phyloP scores from a whole-genome alignment of 2,329 filamentous ascomycete genomes.

The Laburnicola sp. region DNA sequence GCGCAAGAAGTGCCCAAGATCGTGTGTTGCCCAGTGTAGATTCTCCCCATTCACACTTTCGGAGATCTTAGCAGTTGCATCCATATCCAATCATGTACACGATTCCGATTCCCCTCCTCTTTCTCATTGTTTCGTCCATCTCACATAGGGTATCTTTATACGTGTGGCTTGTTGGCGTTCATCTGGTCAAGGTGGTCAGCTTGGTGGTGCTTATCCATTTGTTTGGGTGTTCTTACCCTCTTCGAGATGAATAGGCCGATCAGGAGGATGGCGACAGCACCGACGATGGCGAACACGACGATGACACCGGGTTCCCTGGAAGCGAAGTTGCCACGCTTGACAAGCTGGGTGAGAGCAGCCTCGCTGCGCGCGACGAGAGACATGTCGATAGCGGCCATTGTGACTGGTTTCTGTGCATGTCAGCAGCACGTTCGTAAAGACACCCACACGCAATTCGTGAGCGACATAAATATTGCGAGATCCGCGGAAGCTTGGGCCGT shows the following conservation, averaged over 20 bases:
- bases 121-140: background rate
- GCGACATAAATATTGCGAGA: background rate
- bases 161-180: slow-evolving; percentile 9
- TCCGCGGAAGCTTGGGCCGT: slow-evolving; percentile 14
- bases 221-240: slow-evolving; percentile 36
- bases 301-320: slow-evolving; percentile 61
- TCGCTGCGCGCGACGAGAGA: slow-evolving; percentile 44
- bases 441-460: background rate
- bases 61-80: slow-evolving; percentile 1
- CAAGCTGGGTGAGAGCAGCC: slow-evolving; percentile 46
- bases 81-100: slow-evolving; percentile 3
- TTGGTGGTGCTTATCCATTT: background rate
- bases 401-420: slow-evolving; percentile 26
- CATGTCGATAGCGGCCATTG: slow-evolving; percentile 46
- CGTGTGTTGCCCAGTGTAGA: slow-evolving; percentile 6
- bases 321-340: slow-evolving; percentile 63
- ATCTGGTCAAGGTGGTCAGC: slow-evolving; percentile 2
- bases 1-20: slow-evolving; percentile 5
- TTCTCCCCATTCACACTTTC: background rate
- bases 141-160: slow-evolving; percentile 17
- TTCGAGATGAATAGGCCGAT: slow-evolving; percentile 55
- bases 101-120: background rate
- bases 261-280: slow-evolving; percentile 58
- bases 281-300: slow-evolving; percentile 64
- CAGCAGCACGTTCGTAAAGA: slow-evolving; percentile 9